These are phyloP conservation scores for Chrysanthemum seticuspe DNA, from an alignment of 129 eudicot genomes.

Conservation along the genomic window DNA sequence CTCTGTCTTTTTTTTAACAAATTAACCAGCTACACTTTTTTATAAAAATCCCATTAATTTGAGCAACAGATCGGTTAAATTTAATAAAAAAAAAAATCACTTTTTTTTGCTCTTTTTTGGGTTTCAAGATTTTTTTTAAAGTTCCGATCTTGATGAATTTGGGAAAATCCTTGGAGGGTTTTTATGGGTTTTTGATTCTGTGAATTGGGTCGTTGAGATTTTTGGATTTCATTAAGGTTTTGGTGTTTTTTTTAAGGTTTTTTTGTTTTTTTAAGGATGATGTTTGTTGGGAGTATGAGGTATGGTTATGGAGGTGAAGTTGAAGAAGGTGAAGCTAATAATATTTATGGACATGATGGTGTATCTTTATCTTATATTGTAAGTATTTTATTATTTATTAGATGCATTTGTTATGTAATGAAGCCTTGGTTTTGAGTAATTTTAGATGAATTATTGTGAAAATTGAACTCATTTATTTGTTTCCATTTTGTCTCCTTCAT, in stretches of 20 bases:
- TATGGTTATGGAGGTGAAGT: constrained; percentile 56
- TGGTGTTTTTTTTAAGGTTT: constrained; percentile 10
- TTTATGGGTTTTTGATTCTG: constrained; percentile 43
- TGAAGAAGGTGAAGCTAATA: constrained; percentile 89
- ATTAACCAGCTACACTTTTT: constrained; percentile 24
- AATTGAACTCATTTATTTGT: background rate
- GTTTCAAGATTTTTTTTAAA: background rate
- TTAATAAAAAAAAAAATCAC: background rate
- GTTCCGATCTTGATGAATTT: constrained; percentile 34
- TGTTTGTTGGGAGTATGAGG: constrained; percentile 65
- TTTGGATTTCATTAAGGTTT: constrained; percentile 24
- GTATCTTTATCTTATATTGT: constrained; percentile 64
- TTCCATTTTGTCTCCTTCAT: background rate
- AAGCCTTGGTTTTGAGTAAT: background rate
- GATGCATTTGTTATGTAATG: constrained; percentile 4
- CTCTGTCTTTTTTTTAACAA: constrained; percentile 28
- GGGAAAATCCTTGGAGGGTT: constrained; percentile 30
- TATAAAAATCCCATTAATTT: constrained; percentile 11
- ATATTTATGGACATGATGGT: constrained; percentile 41
- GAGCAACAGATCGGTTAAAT: constrained; percentile 19
- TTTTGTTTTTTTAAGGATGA: constrained; percentile 45
- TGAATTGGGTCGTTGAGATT: constrained; percentile 42
- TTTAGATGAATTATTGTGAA: background rate
- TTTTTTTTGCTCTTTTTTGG: background rate
- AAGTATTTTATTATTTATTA: constrained; percentile 28